A percentile compares a stretch with the other conserved stretches of the same genome.
phyloP scores from a whole-genome alignment of 179 eudicot genomes.

The Nepenthes alata region DNA sequence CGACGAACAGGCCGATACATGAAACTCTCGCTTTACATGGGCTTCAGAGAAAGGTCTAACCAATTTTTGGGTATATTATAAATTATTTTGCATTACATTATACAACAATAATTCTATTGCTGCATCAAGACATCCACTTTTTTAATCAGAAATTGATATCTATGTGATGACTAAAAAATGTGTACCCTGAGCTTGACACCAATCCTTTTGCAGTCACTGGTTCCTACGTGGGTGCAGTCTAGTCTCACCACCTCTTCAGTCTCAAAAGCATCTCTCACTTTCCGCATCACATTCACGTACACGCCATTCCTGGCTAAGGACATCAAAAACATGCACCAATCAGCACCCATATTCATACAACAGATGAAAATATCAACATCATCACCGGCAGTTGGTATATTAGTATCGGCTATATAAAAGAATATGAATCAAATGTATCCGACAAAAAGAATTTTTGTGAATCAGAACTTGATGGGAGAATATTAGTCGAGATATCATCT shows the following conservation, averaged over 20 bases:
- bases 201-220: constrained; percentile 79
- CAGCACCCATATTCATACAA: neutral
- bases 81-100: too few species aligned
- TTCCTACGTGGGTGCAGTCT: constrained; percentile 62
- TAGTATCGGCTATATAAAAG: too few species aligned
- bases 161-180: neutral
- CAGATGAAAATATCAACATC: too few species aligned
- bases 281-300: constrained; percentile 71
- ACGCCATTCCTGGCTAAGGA: constrained; percentile 81
- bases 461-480: too few species aligned
- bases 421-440: too few species aligned
- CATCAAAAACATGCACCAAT: constrained; percentile 1
- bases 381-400: too few species aligned
- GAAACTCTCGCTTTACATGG: too few species aligned
- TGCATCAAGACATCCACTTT: too few species aligned
- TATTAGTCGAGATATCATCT: too few species aligned
- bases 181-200: constrained; percentile 77
- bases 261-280: constrained; percentile 71
- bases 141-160: too few species aligned
- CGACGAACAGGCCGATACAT: too few species aligned
- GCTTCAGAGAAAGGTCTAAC: neutral
- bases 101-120: neutral
- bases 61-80: neutral
- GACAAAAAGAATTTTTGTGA: too few species aligned
- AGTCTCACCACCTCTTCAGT: constrained; percentile 74